These are phyloP conservation scores for Protea cynaroides DNA, from an alignment of 164 flowering plant species.

Conservation along the genomic window DNA sequence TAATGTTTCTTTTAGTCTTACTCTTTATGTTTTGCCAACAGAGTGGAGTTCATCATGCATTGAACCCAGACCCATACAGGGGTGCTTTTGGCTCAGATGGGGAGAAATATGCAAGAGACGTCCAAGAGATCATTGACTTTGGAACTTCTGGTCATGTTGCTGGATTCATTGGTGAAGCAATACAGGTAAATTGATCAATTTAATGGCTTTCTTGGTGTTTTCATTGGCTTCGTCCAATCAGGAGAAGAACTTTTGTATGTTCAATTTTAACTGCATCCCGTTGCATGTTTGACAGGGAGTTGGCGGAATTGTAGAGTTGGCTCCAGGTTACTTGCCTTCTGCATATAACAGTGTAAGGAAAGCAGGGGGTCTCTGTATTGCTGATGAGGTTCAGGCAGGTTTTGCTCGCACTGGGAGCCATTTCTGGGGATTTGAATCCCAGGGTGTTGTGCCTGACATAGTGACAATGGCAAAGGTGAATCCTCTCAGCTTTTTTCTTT, in stretches of 20 bases:
- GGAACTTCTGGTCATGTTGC: conserved; percentile 86
- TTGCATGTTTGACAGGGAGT: conserved; percentile 56
- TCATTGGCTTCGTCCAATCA: too few species aligned
- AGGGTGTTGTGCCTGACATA: conserved; percentile 93
- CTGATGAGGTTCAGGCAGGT: conserved; percentile 93
- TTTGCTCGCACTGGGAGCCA: conserved; percentile 88
- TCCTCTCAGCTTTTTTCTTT: background rate
- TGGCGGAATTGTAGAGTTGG: conserved; percentile 82
- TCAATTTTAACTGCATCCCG: background rate
- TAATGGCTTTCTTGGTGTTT: background rate
- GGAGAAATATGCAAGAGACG: conserved; percentile 78
- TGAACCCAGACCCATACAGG: conserved; percentile 91
- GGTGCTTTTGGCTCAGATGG: conserved; percentile 89
- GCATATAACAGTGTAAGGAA: conserved; percentile 55
- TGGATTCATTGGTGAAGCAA: conserved; percentile 80
- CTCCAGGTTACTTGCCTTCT: conserved; percentile 84
- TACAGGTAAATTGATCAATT: conserved; percentile 48
- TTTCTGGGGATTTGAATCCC: conserved; percentile 91
- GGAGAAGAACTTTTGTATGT: too few species aligned
- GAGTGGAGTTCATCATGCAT: conserved; percentile 86
- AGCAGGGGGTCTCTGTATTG: conserved; percentile 89
- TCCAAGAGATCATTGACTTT: conserved; percentile 65
- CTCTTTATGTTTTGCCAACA: conserved; percentile 16
- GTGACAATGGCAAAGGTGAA: conserved; percentile 96
- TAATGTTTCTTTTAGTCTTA: background rate